Evolutionary conservation across 257 asterid genomes (phyloP).

Genomic region (Forsythia viridissima): DNA sequence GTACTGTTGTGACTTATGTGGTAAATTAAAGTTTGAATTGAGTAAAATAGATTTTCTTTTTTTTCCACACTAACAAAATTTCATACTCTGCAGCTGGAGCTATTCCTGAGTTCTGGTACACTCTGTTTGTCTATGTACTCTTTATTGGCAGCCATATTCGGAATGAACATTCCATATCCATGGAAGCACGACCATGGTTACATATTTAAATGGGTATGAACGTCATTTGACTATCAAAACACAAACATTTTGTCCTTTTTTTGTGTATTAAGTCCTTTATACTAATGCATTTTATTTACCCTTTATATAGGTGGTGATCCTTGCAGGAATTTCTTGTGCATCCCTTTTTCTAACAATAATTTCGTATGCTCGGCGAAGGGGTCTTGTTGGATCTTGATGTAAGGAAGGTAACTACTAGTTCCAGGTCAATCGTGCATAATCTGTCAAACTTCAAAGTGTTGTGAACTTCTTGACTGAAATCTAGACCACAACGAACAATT

Average conservation of each 20-base stretch:
- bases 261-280: background rate
- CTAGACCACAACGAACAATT: background rate
- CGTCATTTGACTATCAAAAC: background rate
- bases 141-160: slow-evolving; percentile 82
- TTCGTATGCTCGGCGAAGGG: slow-evolving; percentile 78
- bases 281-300: background rate
- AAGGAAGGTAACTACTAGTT: background rate
- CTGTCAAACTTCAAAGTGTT: background rate
- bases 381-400: slow-evolving; percentile 58
- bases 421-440: background rate
- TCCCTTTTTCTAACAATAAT: slow-evolving; percentile 63
- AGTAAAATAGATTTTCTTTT: no score
- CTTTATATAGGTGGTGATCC: slow-evolving; percentile 64
- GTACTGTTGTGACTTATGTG: background rate
- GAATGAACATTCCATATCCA: slow-evolving; percentile 83
- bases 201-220: slow-evolving; percentile 82
- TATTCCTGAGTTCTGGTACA: slow-evolving; percentile 78
- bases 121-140: slow-evolving; percentile 71
- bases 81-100: slow-evolving; percentile 70
- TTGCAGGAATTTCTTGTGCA: slow-evolving; percentile 53
- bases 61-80: no score
- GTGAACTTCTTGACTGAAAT: background rate
- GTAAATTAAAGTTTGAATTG: background rate
- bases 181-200: slow-evolving; percentile 70
- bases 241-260: background rate